A percentile compares a stretch with the other conserved stretches of the same genome.
These are phyloP conservation scores for Fusarium nisikadoi DNA, from an alignment of 2,329 filamentous ascomycete genomes.

Conservation along the genomic window DNA sequence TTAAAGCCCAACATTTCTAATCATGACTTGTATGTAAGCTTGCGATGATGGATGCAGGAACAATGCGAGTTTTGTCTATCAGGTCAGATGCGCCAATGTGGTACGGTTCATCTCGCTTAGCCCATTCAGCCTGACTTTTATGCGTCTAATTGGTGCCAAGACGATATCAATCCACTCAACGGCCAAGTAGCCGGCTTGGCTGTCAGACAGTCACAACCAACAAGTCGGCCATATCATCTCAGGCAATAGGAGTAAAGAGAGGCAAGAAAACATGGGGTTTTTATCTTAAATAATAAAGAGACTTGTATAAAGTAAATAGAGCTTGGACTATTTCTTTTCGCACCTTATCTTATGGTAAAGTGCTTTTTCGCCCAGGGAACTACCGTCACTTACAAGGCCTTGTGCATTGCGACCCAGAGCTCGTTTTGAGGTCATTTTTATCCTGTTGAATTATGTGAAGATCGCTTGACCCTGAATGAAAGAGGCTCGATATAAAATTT, in stretches of 20 bases:
- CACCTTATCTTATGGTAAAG: too few relatives aligned
- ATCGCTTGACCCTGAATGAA: neutral
- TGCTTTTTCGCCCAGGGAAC: neutral
- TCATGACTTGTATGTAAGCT: neutral
- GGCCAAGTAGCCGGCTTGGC: neutral
- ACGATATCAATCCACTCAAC: neutral
- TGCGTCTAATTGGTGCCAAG: neutral
- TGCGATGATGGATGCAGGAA: neutral
- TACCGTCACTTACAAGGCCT: neutral
- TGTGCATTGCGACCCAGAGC: neutral
- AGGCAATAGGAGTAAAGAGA: neutral
- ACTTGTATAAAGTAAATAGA: fast-evolving
- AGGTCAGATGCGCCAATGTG: neutral
- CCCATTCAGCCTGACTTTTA: neutral
- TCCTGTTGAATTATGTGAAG: neutral
- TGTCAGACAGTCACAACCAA: neutral
- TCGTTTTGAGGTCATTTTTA: neutral
- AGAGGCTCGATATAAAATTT: too few relatives aligned
- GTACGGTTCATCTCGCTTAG: conserved; percentile 3
- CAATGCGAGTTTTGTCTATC: neutral
- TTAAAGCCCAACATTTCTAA: neutral
- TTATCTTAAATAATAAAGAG: neutral
- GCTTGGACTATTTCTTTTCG: neutral
- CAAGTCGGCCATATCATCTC: neutral
- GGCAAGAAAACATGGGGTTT: fast-evolving